phyloP scores from a whole-genome alignment of 257 asterid genomes.

The Nicotiana tabacum region DNA sequence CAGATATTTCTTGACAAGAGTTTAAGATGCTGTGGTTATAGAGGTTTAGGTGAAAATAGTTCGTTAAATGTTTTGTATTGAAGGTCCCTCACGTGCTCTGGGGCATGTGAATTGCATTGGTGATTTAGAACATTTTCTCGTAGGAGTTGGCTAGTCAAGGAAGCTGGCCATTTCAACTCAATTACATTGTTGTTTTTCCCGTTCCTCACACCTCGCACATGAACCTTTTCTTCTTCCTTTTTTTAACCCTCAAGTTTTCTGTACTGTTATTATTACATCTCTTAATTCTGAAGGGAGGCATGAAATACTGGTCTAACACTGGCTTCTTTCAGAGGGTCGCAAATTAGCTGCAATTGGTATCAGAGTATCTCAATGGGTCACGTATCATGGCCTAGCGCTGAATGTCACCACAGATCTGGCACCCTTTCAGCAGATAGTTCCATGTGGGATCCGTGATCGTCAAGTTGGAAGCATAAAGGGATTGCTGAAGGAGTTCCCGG shows the following conservation, averaged over 20 bases:
- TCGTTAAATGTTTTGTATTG: background rate
- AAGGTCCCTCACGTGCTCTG: background rate
- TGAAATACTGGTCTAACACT: background rate
- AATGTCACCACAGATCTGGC: constrained; percentile 64
- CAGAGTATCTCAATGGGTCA: constrained; percentile 65
- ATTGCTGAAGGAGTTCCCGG: constrained; percentile 25
- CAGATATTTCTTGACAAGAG: background rate
- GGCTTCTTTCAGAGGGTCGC: constrained; percentile 42
- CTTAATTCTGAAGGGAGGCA: background rate
- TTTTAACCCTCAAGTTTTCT: background rate
- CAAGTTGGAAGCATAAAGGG: constrained; percentile 69
- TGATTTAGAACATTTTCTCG: background rate
- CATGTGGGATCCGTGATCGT: constrained; percentile 80
- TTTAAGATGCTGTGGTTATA: background rate
- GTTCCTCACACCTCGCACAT: background rate
- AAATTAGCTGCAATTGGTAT: constrained; percentile 88
- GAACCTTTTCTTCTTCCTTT: background rate
- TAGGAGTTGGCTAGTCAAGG: background rate
- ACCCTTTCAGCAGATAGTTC: constrained; percentile 60
- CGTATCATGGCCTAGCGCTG: constrained; percentile 81
- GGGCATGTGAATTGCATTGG: background rate
- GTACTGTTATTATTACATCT: background rate
- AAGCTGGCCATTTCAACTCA: background rate
- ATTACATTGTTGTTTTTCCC: background rate
- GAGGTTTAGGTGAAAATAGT: background rate